phyloP scores from a whole-genome alignment of 768 basidiomycete genomes.

The Suillus placidus region DNA sequence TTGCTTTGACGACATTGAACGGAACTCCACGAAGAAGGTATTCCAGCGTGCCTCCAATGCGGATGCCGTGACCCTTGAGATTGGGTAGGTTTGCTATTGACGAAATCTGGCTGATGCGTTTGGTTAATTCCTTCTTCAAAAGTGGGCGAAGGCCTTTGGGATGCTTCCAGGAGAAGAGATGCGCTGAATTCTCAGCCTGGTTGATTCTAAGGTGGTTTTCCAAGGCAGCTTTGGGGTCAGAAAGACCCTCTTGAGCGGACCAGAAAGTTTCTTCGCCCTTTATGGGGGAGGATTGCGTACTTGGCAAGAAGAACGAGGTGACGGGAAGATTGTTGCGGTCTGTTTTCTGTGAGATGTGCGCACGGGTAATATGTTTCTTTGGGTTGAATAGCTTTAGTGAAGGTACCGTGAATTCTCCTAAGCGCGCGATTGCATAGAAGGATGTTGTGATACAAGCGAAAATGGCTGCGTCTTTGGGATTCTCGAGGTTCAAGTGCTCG shows the following conservation, averaged over 20 bases:
- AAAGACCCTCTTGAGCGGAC: constrained; percentile 10
- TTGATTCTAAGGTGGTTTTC: constrained; percentile 20
- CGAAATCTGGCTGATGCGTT: not conserved
- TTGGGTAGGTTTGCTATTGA: no score
- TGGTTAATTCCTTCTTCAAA: constrained; percentile 5
- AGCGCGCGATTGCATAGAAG: constrained; percentile 37
- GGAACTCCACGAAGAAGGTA: no score
- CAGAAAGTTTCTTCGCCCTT: constrained; percentile 18
- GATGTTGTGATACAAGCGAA: constrained; percentile 40
- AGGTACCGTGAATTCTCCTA: constrained; percentile 44
- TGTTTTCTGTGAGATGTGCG: constrained; percentile 19
- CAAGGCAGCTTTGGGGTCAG: constrained; percentile 17
- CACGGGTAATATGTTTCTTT: constrained; percentile 29
- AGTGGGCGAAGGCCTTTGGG: not conserved
- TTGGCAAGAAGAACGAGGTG: constrained; percentile 33
- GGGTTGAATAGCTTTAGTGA: constrained; percentile 35
- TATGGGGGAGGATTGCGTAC: constrained; percentile 26
- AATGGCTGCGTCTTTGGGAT: constrained; percentile 38
- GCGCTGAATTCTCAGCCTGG: not conserved
- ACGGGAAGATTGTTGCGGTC: constrained; percentile 30
- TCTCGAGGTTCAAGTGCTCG: constrained; percentile 23
- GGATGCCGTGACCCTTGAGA: no score
- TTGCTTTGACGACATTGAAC: no score
- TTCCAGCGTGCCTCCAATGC: no score
- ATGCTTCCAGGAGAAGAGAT: constrained; percentile 16